Conservation (phyloP, 805 yeast genomes). For the Alloascoidea africana region DNA sequence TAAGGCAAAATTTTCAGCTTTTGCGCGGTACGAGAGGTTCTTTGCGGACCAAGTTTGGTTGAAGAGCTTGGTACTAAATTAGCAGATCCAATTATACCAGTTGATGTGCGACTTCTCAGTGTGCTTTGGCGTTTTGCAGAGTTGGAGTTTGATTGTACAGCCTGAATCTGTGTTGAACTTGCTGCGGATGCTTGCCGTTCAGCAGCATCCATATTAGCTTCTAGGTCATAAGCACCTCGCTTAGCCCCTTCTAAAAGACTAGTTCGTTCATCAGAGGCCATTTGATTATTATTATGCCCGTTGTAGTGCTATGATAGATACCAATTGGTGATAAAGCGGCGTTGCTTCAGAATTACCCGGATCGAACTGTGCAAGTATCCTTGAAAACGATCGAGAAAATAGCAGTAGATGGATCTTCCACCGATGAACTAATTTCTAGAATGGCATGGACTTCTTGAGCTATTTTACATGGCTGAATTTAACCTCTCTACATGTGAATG, state of each 20-base stretch:
- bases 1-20: slow-evolving; percentile 80
- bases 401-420: too few species aligned
- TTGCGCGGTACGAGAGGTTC: slow-evolving; percentile 84
- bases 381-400: too few species aligned
- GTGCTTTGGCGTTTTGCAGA: slow-evolving; percentile 3
- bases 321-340: neutral
- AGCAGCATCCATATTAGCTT: neutral
- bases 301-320: too few species aligned
- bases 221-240: neutral
- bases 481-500: too few species aligned
- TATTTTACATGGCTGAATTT: too few species aligned
- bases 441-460: too few species aligned
- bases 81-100: neutral
- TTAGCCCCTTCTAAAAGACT: neutral
- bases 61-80: neutral
- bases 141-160: too few species aligned
- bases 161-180: too few species aligned
- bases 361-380: too few species aligned
- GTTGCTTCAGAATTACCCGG: too few species aligned
- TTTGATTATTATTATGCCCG: too few species aligned
- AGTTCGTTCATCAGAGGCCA: neutral
- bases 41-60: slow-evolving; percentile 22
- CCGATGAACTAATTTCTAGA: too few species aligned
- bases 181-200: neutral
- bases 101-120: slow-evolving; percentile 2